Base-by-base conservation (phyloP, 495 filamentous ascomycete genomes). In the Penicillium paxilli region DNA sequence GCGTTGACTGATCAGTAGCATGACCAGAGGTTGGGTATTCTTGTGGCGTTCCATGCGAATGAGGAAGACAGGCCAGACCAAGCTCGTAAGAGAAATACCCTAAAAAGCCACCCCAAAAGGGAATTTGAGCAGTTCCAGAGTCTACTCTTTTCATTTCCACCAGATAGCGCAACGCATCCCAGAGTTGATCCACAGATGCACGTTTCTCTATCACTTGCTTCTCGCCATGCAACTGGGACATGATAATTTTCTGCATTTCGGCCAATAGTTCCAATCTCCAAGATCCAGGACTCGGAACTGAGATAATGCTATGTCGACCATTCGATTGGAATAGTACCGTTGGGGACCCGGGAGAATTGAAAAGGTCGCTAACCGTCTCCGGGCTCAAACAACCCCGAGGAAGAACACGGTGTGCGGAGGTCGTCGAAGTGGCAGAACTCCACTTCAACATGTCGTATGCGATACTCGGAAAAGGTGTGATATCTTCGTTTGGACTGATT, bases 81-180 rank as follows among this genome's bases (percentile, higher is more conserved):
- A 91, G 79, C 64, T 98, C 93, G 56, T 97, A 97, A 1, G 89
- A 90, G 41, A 92, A 87, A 62, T 88, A 96, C 0, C 94, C 94
- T 68, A 97, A 82, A 44, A 97, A 85, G 0, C 93, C 93, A 38
- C 92, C 93, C 74, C 91, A 86, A 62, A 98, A 98, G 2, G 77
- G 92, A 35, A 72, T 69, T 28, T 68, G 64, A 0, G 57, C 55
- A 35, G 70, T 63, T 2, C 74, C 80, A 20, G 73, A 65, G 4
- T 54, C 68, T 19, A 80, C 74, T 48, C 67, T 76, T 38, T 73
- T 76, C 50, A 72, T 65, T 35, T 82, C 71, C 73, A 87, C 84
- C 52, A 88, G 82, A 51, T 72, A 69, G 20, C 66, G 69, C 10
- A 79, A 62, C 19, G 60, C 60, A 58, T 78, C 68, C 76, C 76